These are phyloP conservation scores for Phialocephala sp. DNA, from an alignment of 2,329 filamentous ascomycete genomes.

Conservation along the genomic window DNA sequence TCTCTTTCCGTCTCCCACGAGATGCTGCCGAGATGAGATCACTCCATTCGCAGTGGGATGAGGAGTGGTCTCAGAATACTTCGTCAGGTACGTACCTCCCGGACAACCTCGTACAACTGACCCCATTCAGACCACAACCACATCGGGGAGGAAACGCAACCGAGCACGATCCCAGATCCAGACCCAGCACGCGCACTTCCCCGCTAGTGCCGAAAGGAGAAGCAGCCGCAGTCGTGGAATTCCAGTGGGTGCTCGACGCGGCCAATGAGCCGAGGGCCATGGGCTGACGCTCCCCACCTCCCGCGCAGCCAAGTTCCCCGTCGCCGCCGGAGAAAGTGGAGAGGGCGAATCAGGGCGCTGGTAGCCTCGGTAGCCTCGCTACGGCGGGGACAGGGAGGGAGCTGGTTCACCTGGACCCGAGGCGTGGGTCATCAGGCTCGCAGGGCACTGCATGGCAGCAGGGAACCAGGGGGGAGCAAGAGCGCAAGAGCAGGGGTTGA, in stretches of 20 bases:
- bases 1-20: background rate
- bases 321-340: background rate
- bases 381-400: background rate
- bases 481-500: background rate
- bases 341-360: background rate
- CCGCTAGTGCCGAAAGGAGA: background rate
- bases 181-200: background rate
- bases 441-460: background rate
- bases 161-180: background rate
- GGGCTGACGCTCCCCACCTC: background rate
- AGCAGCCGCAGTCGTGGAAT: background rate
- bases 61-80: background rate
- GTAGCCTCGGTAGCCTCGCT: constrained; percentile 1
- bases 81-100: no score
- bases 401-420: background rate
- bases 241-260: background rate
- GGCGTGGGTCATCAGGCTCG: constrained; percentile 3
- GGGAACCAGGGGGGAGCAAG: background rate
- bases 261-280: background rate
- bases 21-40: background rate
- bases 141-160: background rate
- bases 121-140: background rate
- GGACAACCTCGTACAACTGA: background rate
- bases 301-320: background rate
- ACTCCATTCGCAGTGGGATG: background rate